A percentile compares a stretch with the other conserved stretches of the same genome.
These are phyloP conservation scores for Aplosporella prunicola DNA, from an alignment of 2,329 filamentous ascomycete genomes.

Conservation along the genomic window DNA sequence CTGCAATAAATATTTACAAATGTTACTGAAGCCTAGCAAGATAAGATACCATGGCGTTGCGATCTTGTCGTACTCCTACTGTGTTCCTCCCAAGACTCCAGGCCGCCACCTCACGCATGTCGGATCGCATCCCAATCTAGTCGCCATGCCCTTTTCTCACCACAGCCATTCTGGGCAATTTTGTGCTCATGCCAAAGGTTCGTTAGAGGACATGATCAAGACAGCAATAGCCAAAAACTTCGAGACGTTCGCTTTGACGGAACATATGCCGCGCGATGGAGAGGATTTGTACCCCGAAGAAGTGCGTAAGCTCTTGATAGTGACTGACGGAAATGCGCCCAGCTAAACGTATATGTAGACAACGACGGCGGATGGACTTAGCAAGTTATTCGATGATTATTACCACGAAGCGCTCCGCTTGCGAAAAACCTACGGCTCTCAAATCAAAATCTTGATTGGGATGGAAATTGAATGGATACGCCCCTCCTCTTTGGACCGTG, in stretches of 20 bases:
- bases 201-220: conserved; percentile 73
- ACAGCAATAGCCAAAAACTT: conserved; percentile 70
- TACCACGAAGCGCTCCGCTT: conserved; percentile 66
- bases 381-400: conserved; percentile 57
- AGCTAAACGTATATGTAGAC: conserved; percentile 1
- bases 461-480: conserved; percentile 95
- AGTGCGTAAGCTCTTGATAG: conserved; percentile 35
- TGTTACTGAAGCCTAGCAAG: not conserved
- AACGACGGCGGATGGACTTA: conserved; percentile 19
- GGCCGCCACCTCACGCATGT: no score
- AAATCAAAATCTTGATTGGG: conserved; percentile 74
- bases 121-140: no score
- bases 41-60: no score
- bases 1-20: not conserved
- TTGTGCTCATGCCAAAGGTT: conserved; percentile 81
- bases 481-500: conserved; percentile 50
- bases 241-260: conserved; percentile 76
- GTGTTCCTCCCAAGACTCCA: no score
- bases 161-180: conserved; percentile 98
- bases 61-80: no score
- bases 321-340: not conserved
- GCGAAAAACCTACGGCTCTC: conserved; percentile 55
- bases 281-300: conserved; percentile 90
- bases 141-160: conserved; percentile 97
- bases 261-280: conserved; percentile 82